A percentile compares a stretch with the other conserved stretches of the same genome.
These are phyloP conservation scores for Gentiana straminea DNA, from an alignment of 257 asterid genomes.

Conservation along the genomic window DNA sequence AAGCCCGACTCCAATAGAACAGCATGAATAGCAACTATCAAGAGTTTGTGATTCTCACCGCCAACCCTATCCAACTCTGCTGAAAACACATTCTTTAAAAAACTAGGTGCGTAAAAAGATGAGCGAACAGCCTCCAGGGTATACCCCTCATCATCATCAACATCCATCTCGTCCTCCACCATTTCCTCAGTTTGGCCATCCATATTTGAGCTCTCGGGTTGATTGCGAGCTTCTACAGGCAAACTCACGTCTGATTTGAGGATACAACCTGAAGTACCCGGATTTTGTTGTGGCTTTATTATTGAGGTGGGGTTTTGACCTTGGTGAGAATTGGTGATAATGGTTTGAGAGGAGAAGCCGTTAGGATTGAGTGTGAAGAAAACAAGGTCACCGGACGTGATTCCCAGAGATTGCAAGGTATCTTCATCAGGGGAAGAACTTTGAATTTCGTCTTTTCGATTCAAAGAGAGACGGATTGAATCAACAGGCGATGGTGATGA, in stretches of 20 bases:
- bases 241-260: constrained; percentile 6
- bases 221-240: constrained; percentile 1
- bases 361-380: constrained; percentile 32
- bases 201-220: constrained; percentile 11
- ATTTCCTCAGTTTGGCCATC: constrained; percentile 12
- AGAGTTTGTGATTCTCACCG: constrained; percentile 44
- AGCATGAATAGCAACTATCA: constrained; percentile 66
- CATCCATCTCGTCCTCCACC: constrained; percentile 27
- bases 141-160: constrained; percentile 12
- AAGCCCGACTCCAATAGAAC: constrained; percentile 76
- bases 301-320: not conserved
- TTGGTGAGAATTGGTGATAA: constrained; percentile 7
- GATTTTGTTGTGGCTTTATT: not conserved
- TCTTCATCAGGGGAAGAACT: constrained; percentile 27
- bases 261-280: not conserved
- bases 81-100: constrained; percentile 62
- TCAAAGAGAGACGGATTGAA: constrained; percentile 68
- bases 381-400: constrained; percentile 64
- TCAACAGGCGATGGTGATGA: constrained; percentile 16
- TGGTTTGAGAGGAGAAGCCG: constrained; percentile 10
- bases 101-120: constrained; percentile 73
- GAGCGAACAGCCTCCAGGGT: constrained; percentile 19
- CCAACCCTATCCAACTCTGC: constrained; percentile 42
- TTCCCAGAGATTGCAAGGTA: constrained; percentile 52
- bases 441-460: constrained; percentile 52